Base-by-base conservation (phyloP, 164 flowering plant species). In the Magnolia changhungtana region DNA sequence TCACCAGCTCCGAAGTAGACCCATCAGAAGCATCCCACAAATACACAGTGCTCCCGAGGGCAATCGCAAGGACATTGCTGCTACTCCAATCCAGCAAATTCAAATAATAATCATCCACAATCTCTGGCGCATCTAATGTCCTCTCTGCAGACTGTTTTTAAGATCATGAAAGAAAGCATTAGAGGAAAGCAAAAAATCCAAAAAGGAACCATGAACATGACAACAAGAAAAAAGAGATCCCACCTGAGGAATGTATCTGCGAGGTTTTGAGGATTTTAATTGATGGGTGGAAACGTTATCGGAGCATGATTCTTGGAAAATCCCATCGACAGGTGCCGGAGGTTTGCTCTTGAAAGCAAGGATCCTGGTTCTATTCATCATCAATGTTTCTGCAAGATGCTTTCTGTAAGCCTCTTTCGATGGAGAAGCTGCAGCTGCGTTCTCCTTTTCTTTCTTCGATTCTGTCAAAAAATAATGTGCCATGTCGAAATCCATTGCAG, bases 51-150 rank as follows among this genome's bases (percentile, higher is more conserved):
- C 64, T 79, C 29, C 88, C 90, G 2, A 88, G 93, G 20, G 89
- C 93, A 21, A 87, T 88, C 10, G 93, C 85, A 2, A 88, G 84
- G 66, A 87, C 83, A 76, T 90, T 90, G 80, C 83, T 74, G 82
- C 87, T 82, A 29, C 93, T 86, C 91, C 90, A 88, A 24, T 90
- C 93, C 58, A 90, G 81, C 76, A 90, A 76, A 76, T 90, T 90
- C 83, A 88, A 80, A 71, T 85, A 88, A 83, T 86, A 90, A 72
- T 90, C 91, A 76, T 90, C 91, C 63, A 88, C 65, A 24, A 88
- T 74, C 51, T 86, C 93, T 59, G 93, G 91, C 21, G 91, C 90
- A 84, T 88, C 93, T 66, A 90, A 71, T 31, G 89, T 88, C 80
- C 89, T 87, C 79, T 88, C 93, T 1, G 91, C 87, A 1, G 87